Base-by-base conservation (phyloP, 1,284 basidiomycete genomes). In the Sporisorium sorghi region DNA sequence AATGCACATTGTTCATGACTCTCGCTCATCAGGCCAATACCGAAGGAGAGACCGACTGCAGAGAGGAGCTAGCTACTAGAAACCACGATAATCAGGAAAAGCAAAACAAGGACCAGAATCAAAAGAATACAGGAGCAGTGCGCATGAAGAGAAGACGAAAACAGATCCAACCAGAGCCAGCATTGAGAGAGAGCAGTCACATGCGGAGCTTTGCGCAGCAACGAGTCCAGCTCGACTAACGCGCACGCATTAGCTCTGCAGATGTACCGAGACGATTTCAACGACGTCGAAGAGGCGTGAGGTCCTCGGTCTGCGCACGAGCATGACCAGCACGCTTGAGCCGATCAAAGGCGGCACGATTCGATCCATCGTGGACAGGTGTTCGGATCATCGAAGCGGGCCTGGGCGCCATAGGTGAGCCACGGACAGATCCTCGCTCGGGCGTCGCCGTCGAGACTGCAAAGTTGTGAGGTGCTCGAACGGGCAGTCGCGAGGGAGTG, bases 281-380 rank as follows among this genome's bases (percentile, higher is more conserved):
- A 26, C 69, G 69, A 37, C 69, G 69, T 51, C 69, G 62, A 23
- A 57, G 62, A 39, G 69, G 62, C 10, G 65, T 69, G 30, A 69
- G 58, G 26, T 73, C 58, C 23, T 71, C 71, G 3, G 71, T 73
- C 61, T 65, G 71, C 8, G 71, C 44, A 15, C 71, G 71, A 10
- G 58, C 57, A 50, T 73, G 71, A 23, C 71, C 71, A n/a, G 71
- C 71, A 21, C 71, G 71, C 56, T 63, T 68, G 8, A 73, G 65
- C 4, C 71, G 71, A 35, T 73, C 71, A 28, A 73, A 73, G 3
- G 71, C 71, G 11, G 61, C 71, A 3, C 71, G 65, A 33, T 69
- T 61, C 21, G 65, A 60, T 0, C 53, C 53, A 33, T 73, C 71
- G 32, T 68, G 64, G 3, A 73, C 65, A 7, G 71, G 64, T 0